Base-by-base conservation (phyloP, 2,329 filamentous ascomycete species). In the Alternaria incomplexa region DNA sequence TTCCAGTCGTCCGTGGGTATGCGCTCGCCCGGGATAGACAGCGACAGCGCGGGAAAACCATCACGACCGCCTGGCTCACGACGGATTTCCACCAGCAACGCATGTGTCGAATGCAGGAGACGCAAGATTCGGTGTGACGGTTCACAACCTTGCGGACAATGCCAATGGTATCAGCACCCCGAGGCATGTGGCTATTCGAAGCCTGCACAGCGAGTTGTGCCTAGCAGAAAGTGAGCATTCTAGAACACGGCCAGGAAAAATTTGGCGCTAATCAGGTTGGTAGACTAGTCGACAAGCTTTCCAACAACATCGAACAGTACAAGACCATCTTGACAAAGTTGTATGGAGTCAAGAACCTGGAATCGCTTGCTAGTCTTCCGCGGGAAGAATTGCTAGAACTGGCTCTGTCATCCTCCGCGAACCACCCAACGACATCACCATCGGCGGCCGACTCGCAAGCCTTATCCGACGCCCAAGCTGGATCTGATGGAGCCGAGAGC, bases 91-190 rank as follows among this genome's bases (percentile, higher is more conserved):
- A 84, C 83, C 5, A 83, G 78, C 71, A 84, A 91, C 73, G 91
- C 91, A 40, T 93, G 91, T 77, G 89, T 91, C 51, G 90, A 92
- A 72, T 93, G 92, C 81, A 90, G 93, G 75, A 86, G 92, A 69
- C 87, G 92, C 65, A 96, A 95, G 80, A 95, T 95, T 58, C 90
- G 92, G 66, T 96, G 92, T 75, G 91, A 94, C 81, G 92, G 92
- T 58, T 87, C 90, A 68, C 90, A 93, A 74, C 92, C 92, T 11
- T 96, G 92, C 75, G 91, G 91, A 40, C 92, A 93, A 76, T 96
- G 92, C 77, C 86, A 92, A 61, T 93, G 91, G 78, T 94, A 93
- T 76, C 89, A 92, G 60, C 91, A 92, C 65, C 90, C 91, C 5
- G 92, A 93, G 65, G 85, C 88, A 58, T 95, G 92, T 76, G 89